A percentile compares a stretch with the other conserved stretches of the same genome.
These are phyloP conservation scores for Pulveroboletus ravenelii DNA, from an alignment of 768 basidiomycete genomes.

Conservation along the genomic window DNA sequence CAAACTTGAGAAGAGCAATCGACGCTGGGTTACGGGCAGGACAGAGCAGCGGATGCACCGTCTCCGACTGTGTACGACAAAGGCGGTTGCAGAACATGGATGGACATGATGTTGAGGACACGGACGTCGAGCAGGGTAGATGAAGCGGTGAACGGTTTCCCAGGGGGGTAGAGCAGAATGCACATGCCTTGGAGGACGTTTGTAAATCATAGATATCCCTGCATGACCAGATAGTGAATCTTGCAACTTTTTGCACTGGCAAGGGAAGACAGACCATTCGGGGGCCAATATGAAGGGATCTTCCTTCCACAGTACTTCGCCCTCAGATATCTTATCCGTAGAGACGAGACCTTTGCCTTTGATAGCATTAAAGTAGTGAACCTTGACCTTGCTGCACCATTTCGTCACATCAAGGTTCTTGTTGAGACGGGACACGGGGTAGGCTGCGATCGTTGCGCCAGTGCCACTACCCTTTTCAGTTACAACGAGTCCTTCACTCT, in stretches of 20 bases:
- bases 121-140: constrained; percentile 49
- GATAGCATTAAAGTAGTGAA: constrained; percentile 59
- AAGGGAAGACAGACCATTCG: constrained; percentile 55
- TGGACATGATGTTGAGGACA: constrained; percentile 43
- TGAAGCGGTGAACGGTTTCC: constrained; percentile 39
- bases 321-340: constrained; percentile 56
- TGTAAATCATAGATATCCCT: constrained; percentile 82
- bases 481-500: constrained; percentile 49
- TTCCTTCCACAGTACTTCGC: constrained; percentile 81
- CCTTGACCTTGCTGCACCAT: constrained; percentile 62
- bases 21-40: constrained; percentile 69
- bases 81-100: constrained; percentile 77
- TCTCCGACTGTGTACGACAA: constrained; percentile 62
- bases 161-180: constrained; percentile 68
- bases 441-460: constrained; percentile 23
- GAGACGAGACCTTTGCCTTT: constrained; percentile 87
- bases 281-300: constrained; percentile 78
- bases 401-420: constrained; percentile 54
- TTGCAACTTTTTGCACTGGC: no score
- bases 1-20: constrained; percentile 54
- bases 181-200: constrained; percentile 55
- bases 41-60: constrained; percentile 69
- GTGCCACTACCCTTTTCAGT: constrained; percentile 3
- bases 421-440: constrained; percentile 63
- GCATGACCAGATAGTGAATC: constrained; percentile 1